Evolutionary conservation across 768 basidiomycete genomes (phyloP).

Genomic region (Pulveroboletus sp.): DNA sequence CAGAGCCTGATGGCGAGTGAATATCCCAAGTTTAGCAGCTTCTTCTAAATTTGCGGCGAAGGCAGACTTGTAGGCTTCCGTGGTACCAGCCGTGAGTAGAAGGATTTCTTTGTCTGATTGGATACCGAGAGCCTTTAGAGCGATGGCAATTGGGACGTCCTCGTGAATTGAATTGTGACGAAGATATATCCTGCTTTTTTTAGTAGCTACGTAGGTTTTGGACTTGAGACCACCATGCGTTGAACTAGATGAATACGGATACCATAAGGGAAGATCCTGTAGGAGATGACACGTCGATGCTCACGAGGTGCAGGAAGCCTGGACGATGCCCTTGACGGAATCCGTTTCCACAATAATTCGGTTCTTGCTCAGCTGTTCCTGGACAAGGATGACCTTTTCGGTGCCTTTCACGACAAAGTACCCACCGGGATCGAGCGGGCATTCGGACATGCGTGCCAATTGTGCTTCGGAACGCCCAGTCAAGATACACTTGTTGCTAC

Average conservation of each 20-base stretch:
- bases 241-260: slow-evolving; percentile 42
- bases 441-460: slow-evolving; percentile 93
- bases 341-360: slow-evolving; percentile 98
- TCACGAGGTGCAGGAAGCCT: slow-evolving; percentile 94
- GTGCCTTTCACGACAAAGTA: slow-evolving; percentile 99
- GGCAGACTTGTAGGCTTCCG: slow-evolving; percentile 78
- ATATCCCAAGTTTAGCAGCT: slow-evolving; percentile 84
- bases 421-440: slow-evolving; percentile 97
- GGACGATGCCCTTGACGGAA: slow-evolving; percentile 80
- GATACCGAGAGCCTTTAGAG: slow-evolving; percentile 92
- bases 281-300: slow-evolving; percentile 28
- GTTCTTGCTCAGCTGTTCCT: slow-evolving; percentile 98
- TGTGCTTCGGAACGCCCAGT: slow-evolving; percentile 71
- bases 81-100: slow-evolving; percentile 86
- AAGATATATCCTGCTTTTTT: slow-evolving; percentile 91
- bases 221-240: slow-evolving; percentile 86
- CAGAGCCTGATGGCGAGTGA: slow-evolving; percentile 88
- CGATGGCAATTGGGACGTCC: slow-evolving; percentile 93
- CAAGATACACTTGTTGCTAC: slow-evolving; percentile 92
- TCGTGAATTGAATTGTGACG: slow-evolving; percentile 97
- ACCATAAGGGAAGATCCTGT: slow-evolving; percentile 6
- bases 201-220: slow-evolving; percentile 95
- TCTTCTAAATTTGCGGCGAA: slow-evolving; percentile 95
- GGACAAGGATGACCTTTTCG: slow-evolving; percentile 98
- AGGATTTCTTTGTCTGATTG: slow-evolving; percentile 98